A percentile compares a stretch with the other conserved stretches of the same genome.
phyloP scores from a whole-genome alignment of 306 rosid species.

The Alnus glutinosa region DNA sequence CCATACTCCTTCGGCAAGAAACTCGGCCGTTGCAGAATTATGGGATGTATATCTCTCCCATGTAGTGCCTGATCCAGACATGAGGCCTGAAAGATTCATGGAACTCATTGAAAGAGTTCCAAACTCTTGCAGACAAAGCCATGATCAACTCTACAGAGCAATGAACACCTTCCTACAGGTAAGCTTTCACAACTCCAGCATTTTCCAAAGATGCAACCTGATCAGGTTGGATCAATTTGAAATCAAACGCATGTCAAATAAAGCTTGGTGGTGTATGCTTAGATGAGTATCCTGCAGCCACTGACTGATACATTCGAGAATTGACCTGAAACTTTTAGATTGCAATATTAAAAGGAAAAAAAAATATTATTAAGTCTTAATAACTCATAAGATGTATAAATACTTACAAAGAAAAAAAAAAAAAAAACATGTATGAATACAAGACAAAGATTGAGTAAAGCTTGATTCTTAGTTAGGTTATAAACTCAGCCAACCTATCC shows the following conservation, averaged over 20 bases:
- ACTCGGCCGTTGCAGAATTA: conserved; percentile 54
- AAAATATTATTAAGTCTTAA: background rate
- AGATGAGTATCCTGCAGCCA: background rate
- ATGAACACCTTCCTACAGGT: conserved; percentile 68
- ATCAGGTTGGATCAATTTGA: background rate
- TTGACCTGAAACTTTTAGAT: background rate
- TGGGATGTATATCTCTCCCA: conserved; percentile 77
- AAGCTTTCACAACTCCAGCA: conserved; percentile 17
- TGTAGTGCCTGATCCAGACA: conserved; percentile 51
- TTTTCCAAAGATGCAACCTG: background rate
- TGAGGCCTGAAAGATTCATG: conserved; percentile 60
- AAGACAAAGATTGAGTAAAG: background rate
- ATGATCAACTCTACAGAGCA: conserved; percentile 70
- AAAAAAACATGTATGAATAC: background rate
- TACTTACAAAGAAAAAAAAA: no score
- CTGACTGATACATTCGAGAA: background rate
- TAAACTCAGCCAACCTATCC: background rate
- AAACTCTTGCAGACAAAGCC: conserved; percentile 53
- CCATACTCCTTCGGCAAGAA: conserved; percentile 41
- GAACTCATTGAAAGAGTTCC: conserved; percentile 80
- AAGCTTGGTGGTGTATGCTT: background rate
- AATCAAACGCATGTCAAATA: background rate
- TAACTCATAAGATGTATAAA: background rate
- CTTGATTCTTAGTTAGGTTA: background rate
- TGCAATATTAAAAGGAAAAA: background rate